Evolutionary conservation across 352 stramenopile species (phyloP), one percentile per base, ranked within the genome.

Genomic region (Pseudoperonospora humuli): DNA sequence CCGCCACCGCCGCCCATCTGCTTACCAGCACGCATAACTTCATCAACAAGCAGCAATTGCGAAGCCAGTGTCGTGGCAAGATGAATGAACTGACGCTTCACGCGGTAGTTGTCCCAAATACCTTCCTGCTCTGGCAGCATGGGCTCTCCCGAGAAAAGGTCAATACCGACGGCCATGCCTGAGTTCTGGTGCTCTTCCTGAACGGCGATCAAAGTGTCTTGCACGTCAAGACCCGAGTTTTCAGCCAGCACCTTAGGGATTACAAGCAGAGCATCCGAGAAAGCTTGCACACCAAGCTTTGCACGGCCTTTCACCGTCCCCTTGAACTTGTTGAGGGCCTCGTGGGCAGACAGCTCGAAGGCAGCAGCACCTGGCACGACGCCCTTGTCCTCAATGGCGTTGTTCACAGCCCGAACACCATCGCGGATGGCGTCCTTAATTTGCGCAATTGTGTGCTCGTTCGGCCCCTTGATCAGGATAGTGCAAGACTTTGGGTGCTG

Each of bases 371-470:
- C 97, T 1, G 97, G 93, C 24, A 99, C 88, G 21, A 99, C 72
- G 15, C 87, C 86, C 29, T 83, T 70, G 78, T 99, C 95, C 58
- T 99, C 96, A 39, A 99, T 81, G 29, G 95, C 93, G 75, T 99
- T 99, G 73, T 98, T 98, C 11, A 99, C 94, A 10, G 96, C 94
- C 23, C 96, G 78, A 20, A 99, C 86, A 37, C 96, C 97, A 70
- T 99, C 97, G 41, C 96, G 88, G 26, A 98, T 86, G 6, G 95
- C 96, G 75, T 99, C 97, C 76, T 99, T 99, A 50, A 99, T 98
- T 75, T 99, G 96, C 44, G 89, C 90, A 59, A 98, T 98, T 27
- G 95, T 97, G 73, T 98, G 94, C 58, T 95, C 82, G 72, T 99
- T 99, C 28, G 96, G 95, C 17, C 96, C 96, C 73, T 99, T 98